A percentile compares a stretch with the other conserved stretches of the same genome.
Evolutionary conservation across 163 green algal genomes (phyloP).

Genomic region (Picocystis sp.): DNA sequence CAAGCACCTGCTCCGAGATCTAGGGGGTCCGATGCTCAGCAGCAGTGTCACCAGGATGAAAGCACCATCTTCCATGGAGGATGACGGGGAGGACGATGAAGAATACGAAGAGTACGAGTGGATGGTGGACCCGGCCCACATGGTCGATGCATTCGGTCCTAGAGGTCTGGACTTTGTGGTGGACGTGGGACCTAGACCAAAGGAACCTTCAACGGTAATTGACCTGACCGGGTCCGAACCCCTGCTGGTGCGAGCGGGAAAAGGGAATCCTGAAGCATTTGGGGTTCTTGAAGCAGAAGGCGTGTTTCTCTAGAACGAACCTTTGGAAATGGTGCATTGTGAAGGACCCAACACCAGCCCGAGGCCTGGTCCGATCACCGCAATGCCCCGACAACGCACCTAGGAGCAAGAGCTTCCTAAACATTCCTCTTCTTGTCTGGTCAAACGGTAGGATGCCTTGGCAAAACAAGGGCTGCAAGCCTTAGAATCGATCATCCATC

Average conservation of each 20-base stretch:
- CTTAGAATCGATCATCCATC: too few species aligned
- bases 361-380: too few species aligned
- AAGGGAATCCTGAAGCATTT: constrained; percentile 44
- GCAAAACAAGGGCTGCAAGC: too few species aligned
- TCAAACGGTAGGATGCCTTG: too few species aligned
- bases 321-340: too few species aligned
- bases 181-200: constrained; percentile 30
- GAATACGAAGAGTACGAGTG: constrained; percentile 21
- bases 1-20: constrained; percentile 36
- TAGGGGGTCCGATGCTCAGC: constrained; percentile 59
- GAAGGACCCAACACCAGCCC: too few species aligned
- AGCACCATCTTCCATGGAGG: too few species aligned
- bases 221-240: constrained; percentile 50
- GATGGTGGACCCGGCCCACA: constrained; percentile 40
- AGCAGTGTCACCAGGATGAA: constrained; percentile 30
- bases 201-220: constrained; percentile 35
- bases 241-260: constrained; percentile 40
- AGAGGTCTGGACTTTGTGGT: constrained; percentile 71
- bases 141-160: constrained; percentile 49
- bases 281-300: constrained; percentile 11
- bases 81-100: constrained; percentile 14
- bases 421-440: too few species aligned
- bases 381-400: too few species aligned
- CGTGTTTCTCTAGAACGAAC: not conserved
- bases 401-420: too few species aligned